Percentiles rank a stretch among this genome's conserved stretches.
These are phyloP conservation scores for Apiospora pterosperma DNA, from an alignment of 2,329 filamentous ascomycete genomes.

Conservation along the genomic window DNA sequence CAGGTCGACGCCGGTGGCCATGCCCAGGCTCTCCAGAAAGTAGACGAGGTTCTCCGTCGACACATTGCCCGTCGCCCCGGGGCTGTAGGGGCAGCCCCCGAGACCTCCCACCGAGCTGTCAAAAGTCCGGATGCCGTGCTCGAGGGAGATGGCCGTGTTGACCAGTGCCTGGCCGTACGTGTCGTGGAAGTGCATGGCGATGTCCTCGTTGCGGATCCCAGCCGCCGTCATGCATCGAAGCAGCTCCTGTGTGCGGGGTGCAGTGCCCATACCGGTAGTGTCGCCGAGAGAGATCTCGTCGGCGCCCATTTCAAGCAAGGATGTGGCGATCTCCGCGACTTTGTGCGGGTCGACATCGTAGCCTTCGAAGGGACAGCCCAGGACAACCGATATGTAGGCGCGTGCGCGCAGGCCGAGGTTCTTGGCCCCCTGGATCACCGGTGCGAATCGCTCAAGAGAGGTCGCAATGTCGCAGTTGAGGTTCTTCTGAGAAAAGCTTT, in stretches of 20 bases:
- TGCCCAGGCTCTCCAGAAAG: slow-evolving; percentile 50
- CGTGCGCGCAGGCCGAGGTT: slow-evolving; percentile 64
- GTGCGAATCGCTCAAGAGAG: slow-evolving; percentile 66
- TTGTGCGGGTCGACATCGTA: slow-evolving; percentile 59
- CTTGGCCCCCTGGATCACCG: slow-evolving; percentile 68
- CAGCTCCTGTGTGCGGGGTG: slow-evolving; percentile 35
- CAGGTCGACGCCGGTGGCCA: slow-evolving; percentile 56
- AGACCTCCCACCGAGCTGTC: slow-evolving; percentile 65
- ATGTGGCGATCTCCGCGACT: slow-evolving; percentile 64
- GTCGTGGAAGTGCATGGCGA: slow-evolving; percentile 71
- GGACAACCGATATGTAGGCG: slow-evolving; percentile 76
- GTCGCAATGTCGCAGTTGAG: slow-evolving; percentile 77
- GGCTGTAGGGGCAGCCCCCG: slow-evolving; percentile 66
- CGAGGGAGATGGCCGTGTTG: slow-evolving; percentile 61
- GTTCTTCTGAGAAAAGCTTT: slow-evolving; percentile 76
- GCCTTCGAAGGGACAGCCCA: slow-evolving; percentile 76
- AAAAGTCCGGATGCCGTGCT: slow-evolving; percentile 61
- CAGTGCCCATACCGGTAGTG: slow-evolving; percentile 84
- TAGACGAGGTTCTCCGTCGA: slow-evolving; percentile 39
- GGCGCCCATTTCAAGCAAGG: slow-evolving; percentile 78
- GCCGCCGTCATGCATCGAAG: slow-evolving; percentile 46
- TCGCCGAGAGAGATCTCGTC: slow-evolving; percentile 90
- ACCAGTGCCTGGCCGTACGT: slow-evolving; percentile 67
- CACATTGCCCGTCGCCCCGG: slow-evolving; percentile 67
- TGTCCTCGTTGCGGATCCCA: slow-evolving; percentile 48